These are phyloP conservation scores for Isabelozyma rhagii DNA, from an alignment of 805 yeast genomes.

Conservation along the genomic window DNA sequence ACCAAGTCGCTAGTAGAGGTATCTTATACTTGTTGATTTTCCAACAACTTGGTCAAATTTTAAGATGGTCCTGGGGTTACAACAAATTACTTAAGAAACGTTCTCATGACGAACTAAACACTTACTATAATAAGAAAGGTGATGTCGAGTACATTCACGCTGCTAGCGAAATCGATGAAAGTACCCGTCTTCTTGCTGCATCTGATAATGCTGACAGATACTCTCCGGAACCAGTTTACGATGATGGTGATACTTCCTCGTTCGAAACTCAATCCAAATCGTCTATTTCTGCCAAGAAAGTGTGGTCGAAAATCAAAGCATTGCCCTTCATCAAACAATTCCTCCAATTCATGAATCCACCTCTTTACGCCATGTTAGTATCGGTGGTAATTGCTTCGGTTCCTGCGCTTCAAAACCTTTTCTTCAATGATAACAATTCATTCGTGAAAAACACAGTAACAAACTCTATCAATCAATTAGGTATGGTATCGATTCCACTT, in stretches of 20 bases:
- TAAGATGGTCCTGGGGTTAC: slow-evolving; percentile 88
- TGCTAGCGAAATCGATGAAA: background rate
- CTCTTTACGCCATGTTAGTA: slow-evolving; percentile 70
- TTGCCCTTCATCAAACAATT: slow-evolving; percentile 17
- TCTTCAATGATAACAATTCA: slow-evolving; percentile 52
- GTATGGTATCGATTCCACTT: slow-evolving; percentile 74
- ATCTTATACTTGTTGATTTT: slow-evolving; percentile 69
- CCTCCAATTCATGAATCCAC: slow-evolving; percentile 68
- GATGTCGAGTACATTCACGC: slow-evolving; percentile 1
- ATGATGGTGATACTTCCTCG: background rate
- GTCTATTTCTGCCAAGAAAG: background rate
- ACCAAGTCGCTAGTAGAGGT: slow-evolving; percentile 75
- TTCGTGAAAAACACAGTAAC: slow-evolving; percentile 67
- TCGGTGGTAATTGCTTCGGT: slow-evolving; percentile 69
- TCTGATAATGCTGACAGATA: background rate
- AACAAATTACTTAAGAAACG: slow-evolving; percentile 61
- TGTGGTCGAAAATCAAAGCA: slow-evolving; percentile 3
- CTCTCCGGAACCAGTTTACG: background rate
- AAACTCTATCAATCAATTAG: slow-evolving; percentile 60
- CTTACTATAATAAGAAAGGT: slow-evolving; percentile 10
- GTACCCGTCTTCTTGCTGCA: background rate
- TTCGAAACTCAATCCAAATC: background rate
- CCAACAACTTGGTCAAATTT: slow-evolving; percentile 79
- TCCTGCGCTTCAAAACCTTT: slow-evolving; percentile 52
- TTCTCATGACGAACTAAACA: slow-evolving; percentile 32